Conservation (phyloP, 768 basidiomycete species). For the Serendipita indica region DNA sequence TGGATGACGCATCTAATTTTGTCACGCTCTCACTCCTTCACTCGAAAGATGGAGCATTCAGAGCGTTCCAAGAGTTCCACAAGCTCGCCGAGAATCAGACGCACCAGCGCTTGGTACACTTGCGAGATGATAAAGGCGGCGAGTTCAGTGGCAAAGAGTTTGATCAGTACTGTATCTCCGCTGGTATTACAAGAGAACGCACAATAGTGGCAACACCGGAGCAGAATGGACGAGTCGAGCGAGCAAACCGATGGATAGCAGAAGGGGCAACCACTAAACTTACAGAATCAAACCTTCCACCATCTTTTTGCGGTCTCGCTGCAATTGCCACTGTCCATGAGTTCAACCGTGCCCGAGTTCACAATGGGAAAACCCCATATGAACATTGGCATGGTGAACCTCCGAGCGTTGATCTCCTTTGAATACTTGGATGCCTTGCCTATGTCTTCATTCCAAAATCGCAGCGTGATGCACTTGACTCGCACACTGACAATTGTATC, state of each 20-base stretch:
- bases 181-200: constrained; percentile 1
- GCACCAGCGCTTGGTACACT: background rate
- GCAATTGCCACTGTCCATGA: constrained; percentile 10
- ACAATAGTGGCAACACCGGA: background rate
- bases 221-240: constrained; percentile 5
- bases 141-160: constrained; percentile 1
- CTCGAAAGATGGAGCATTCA: background rate
- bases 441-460: constrained; percentile 27
- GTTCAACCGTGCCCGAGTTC: constrained; percentile 14
- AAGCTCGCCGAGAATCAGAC: constrained; percentile 3
- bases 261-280: constrained; percentile 13
- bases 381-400: constrained; percentile 12
- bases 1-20: constrained; percentile 1
- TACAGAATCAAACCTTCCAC: constrained; percentile 15
- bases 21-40: background rate
- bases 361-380: constrained; percentile 13
- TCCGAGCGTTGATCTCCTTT: constrained; percentile 21
- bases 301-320: constrained; percentile 15
- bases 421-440: constrained; percentile 27
- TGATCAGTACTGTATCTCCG: background rate
- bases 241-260: constrained; percentile 6
- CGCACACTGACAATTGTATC: constrained; percentile 22
- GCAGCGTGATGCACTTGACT: constrained; percentile 10
- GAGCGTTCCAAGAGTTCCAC: background rate
- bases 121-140: constrained; percentile 4